Evolutionary conservation across 768 basidiomycete genomes (phyloP).

Genomic region (Boletales sp.): DNA sequence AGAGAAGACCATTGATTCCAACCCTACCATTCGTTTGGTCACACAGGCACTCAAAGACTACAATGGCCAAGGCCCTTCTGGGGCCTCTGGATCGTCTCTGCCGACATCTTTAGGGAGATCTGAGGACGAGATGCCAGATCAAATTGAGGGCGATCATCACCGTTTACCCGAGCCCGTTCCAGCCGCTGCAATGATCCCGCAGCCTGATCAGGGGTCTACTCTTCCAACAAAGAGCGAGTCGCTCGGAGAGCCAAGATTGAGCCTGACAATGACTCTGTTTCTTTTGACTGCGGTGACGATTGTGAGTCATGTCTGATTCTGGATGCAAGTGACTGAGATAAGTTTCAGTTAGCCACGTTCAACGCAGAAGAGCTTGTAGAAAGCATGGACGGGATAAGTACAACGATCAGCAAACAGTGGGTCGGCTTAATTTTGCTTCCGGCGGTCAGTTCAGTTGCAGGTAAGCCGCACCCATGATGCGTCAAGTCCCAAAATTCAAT

Average conservation of each 20-base stretch:
- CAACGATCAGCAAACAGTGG: conserved; percentile 79
- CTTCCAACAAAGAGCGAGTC: conserved; percentile 7
- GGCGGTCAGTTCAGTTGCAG: conserved; percentile 76
- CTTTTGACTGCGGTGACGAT: conserved; percentile 59
- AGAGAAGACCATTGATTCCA: conserved; percentile 8
- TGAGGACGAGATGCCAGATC: conserved; percentile 11
- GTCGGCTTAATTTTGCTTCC: conserved; percentile 87
- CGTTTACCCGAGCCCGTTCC: conserved; percentile 8
- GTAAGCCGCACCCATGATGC: conserved; percentile 32
- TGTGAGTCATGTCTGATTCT: conserved; percentile 37
- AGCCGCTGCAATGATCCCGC: conserved; percentile 11
- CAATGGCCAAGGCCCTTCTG: background rate
- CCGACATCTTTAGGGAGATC: conserved; percentile 10
- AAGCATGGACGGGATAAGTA: conserved; percentile 77
- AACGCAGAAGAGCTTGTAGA: conserved; percentile 76
- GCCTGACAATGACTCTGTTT: conserved; percentile 52
- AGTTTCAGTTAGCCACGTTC: conserved; percentile 46
- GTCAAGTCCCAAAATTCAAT: background rate
- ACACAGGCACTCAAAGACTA: conserved; percentile 8
- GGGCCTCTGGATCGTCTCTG: conserved; percentile 5
- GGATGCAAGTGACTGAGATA: conserved; percentile 1
- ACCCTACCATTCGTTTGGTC: conserved; percentile 26
- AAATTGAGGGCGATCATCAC: background rate
- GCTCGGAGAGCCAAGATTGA: conserved; percentile 54
- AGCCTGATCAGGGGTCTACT: conserved; percentile 14